Evolutionary conservation across 148 eudicot species (phyloP).

Genomic region (Rhododendron mucronatum): DNA sequence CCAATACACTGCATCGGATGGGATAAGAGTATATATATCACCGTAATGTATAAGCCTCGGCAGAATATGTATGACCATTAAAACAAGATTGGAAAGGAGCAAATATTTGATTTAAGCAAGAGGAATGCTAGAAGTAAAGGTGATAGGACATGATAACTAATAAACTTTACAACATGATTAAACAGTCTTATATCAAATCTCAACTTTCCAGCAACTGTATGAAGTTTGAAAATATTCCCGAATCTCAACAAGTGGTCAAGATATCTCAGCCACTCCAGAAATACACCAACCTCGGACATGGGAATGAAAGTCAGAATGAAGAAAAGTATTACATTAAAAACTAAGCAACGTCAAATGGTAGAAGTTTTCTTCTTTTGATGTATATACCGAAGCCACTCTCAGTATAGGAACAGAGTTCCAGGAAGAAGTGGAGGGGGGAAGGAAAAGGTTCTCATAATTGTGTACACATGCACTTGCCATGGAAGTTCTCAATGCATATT

Average conservation of each 20-base stretch:
- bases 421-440: background rate
- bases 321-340: background rate
- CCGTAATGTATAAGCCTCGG: background rate
- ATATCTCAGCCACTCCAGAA: background rate
- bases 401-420: too few species aligned
- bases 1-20: constrained; percentile 70
- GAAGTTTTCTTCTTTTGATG: background rate
- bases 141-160: background rate
- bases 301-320: background rate
- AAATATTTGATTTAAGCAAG: background rate
- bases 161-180: background rate
- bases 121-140: background rate
- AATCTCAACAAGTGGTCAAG: background rate
- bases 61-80: background rate
- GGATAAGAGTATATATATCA: background rate
- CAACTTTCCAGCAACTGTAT: background rate
- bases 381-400: background rate
- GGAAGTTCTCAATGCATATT: background rate
- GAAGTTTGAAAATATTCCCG: background rate
- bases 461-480: background rate
- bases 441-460: background rate
- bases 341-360: background rate
- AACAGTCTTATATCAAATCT: background rate
- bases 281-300: background rate
- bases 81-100: background rate